phyloP scores from a whole-genome alignment of 208 protist species.

The Leishmania major region DNA sequence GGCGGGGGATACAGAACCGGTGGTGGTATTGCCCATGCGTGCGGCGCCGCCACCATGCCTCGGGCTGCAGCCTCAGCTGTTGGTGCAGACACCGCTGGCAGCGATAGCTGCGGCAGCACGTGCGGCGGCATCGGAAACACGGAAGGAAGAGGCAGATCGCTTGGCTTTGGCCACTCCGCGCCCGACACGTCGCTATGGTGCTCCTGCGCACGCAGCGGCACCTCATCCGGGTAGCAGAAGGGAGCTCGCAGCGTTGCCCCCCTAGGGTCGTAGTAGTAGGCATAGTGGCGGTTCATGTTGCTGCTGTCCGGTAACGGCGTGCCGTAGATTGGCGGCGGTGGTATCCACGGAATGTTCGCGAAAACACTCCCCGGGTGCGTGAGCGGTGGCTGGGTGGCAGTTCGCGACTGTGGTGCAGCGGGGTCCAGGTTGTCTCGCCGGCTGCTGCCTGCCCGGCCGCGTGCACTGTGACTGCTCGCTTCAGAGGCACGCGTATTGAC shows the following conservation, averaged over 20 bases:
- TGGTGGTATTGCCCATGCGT: neutral
- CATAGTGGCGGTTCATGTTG: slow-evolving; percentile 6
- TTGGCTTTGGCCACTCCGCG: slow-evolving; percentile 50
- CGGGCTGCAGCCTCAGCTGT: neutral
- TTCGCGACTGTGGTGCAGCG: neutral
- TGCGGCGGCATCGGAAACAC: slow-evolving; percentile 60
- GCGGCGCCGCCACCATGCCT: neutral
- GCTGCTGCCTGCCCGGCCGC: neutral
- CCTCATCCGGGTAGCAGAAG: neutral
- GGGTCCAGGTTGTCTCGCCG: neutral
- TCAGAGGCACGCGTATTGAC: neutral
- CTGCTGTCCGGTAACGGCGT: neutral
- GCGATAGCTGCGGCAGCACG: slow-evolving; percentile 19
- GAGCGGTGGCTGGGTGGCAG: neutral
- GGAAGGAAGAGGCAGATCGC: slow-evolving; percentile 69
- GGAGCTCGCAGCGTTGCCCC: neutral
- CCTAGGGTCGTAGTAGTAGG: slow-evolving; percentile 25
- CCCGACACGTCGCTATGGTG: neutral
- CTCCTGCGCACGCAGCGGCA: neutral
- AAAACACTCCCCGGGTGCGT: neutral
- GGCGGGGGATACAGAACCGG: slow-evolving; percentile 15
- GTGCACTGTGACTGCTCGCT: neutral
- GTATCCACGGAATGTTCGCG: slow-evolving; percentile 36
- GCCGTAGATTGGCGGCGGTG: slow-evolving; percentile 34
- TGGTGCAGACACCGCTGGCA: neutral